Percentiles rank a stretch among this genome's conserved stretches.
These are phyloP conservation scores for Pilatotrama ljubarskyi DNA, from an alignment of 768 basidiomycete genomes.

Conservation along the genomic window DNA sequence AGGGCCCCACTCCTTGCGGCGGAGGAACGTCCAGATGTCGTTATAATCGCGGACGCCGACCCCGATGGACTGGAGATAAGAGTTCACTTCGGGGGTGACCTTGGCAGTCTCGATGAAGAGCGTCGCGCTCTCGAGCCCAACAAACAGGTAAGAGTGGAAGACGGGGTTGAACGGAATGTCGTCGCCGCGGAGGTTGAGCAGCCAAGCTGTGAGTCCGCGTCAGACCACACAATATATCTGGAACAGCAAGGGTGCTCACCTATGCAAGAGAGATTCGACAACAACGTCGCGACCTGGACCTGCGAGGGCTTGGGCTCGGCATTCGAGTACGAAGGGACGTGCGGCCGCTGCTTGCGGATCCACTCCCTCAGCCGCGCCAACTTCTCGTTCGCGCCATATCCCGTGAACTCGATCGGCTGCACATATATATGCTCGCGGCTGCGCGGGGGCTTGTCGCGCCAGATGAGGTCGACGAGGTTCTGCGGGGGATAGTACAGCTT, in stretches of 20 bases:
- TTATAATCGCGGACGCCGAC: slow-evolving; percentile 69
- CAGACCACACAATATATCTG: slow-evolving; percentile 1
- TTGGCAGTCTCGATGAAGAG: slow-evolving; percentile 78
- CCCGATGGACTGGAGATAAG: slow-evolving; percentile 56
- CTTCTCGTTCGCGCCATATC: slow-evolving; percentile 67
- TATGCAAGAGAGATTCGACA: slow-evolving; percentile 69
- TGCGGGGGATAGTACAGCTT: slow-evolving; percentile 79
- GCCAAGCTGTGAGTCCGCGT: slow-evolving; percentile 56
- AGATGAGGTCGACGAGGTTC: slow-evolving; percentile 81
- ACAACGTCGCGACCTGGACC: slow-evolving; percentile 64
- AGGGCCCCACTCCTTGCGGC: slow-evolving; percentile 72
- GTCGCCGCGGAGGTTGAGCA: slow-evolving; percentile 84
- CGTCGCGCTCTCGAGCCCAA: slow-evolving; percentile 60
- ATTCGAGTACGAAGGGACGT: slow-evolving; percentile 64
- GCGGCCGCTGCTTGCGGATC: slow-evolving; percentile 61
- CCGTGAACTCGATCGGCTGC: slow-evolving; percentile 73
- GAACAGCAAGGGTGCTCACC: slow-evolving; percentile 45
- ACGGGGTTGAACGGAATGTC: slow-evolving; percentile 93
- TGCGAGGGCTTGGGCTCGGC: slow-evolving; percentile 58
- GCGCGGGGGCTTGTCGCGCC: slow-evolving; percentile 75
- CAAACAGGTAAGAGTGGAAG: slow-evolving; percentile 84
- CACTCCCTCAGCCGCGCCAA: slow-evolving; percentile 68
- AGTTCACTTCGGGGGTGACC: slow-evolving; percentile 54
- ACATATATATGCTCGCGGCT: slow-evolving; percentile 64
- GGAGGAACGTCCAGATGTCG: slow-evolving; percentile 77